Evolutionary conservation across 228 moss, liverwort and hornwort species (phyloP).

Genomic region (Sphagnum magellanicum): DNA sequence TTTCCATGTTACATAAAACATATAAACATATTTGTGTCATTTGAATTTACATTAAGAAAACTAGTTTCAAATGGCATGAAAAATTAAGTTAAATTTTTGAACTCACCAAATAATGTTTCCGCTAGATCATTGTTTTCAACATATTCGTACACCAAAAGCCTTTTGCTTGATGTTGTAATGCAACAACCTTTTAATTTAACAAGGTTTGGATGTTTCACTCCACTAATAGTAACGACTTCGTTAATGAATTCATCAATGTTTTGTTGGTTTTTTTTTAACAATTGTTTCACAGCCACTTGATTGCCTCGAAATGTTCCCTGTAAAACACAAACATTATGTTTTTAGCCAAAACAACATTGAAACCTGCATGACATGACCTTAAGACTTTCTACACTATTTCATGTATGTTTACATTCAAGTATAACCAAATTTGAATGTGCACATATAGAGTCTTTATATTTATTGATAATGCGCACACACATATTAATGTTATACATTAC

Average conservation of each 20-base stretch:
- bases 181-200: constrained; percentile 40
- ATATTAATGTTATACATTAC: background rate
- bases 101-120: constrained; percentile 23
- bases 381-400: background rate
- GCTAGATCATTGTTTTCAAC: constrained; percentile 19
- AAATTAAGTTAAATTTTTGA: too few relatives aligned
- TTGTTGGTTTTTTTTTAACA: constrained; percentile 12
- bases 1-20: background rate
- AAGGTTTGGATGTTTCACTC: constrained; percentile 32
- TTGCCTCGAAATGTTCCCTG: constrained; percentile 11
- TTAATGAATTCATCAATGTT: constrained; percentile 25
- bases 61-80: background rate
- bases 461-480: background rate
- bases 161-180: constrained; percentile 9
- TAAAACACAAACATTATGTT: background rate
- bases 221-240: constrained; percentile 24
- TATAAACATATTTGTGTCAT: background rate
- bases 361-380: background rate
- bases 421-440: background rate
- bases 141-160: constrained; percentile 30
- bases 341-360: background rate
- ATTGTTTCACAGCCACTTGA: constrained; percentile 26
- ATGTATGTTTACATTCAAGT: too few relatives aligned
- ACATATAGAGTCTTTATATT: background rate
- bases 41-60: background rate